Conservation (phyloP, 768 basidiomycete genomes). For the Lentinus brumalis region DNA sequence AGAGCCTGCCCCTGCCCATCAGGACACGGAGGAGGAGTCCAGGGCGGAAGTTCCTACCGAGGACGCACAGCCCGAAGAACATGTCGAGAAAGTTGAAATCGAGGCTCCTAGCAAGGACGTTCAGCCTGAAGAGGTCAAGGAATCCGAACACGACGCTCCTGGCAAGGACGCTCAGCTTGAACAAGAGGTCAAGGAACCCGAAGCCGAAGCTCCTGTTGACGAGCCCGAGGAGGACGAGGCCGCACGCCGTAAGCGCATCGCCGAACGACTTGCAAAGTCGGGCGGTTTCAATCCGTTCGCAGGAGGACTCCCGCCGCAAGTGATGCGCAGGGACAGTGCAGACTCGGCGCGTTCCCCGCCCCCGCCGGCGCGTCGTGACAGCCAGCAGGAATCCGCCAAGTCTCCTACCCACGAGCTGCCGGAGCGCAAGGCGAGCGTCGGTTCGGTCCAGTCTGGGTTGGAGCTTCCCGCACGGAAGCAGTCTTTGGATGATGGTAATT, state of each 20-base stretch:
- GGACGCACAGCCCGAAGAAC: not conserved
- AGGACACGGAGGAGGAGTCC: conserved; percentile 4
- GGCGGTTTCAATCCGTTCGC: conserved; percentile 62
- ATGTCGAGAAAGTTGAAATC: not conserved
- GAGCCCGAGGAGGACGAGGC: conserved; percentile 48
- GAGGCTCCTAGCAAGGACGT: not conserved
- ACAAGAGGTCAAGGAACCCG: not conserved
- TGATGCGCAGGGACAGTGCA: conserved; percentile 23
- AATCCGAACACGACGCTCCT: not conserved
- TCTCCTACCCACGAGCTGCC: conserved; percentile 9
- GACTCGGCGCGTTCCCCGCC: conserved; percentile 24
- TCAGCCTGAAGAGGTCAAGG: not conserved
- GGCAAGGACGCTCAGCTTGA: no score
- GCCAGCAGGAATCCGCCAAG: not conserved
- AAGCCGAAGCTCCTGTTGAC: conserved; percentile 2
- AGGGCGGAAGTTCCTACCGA: not conserved
- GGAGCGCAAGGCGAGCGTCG: conserved; percentile 25
- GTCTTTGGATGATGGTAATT: conserved; percentile 40
- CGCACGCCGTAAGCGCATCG: conserved; percentile 56
- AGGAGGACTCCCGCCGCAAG: conserved; percentile 22
- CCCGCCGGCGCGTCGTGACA: conserved; percentile 21
- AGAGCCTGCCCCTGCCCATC: not conserved
- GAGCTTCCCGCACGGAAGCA: conserved; percentile 16
- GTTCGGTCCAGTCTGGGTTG: conserved; percentile 17
- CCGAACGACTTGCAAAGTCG: conserved; percentile 61